A percentile compares a stretch with the other conserved stretches of the same genome.
These are phyloP conservation scores for Zalerion maritima DNA, from an alignment of 495 filamentous ascomycete species.

Conservation along the genomic window DNA sequence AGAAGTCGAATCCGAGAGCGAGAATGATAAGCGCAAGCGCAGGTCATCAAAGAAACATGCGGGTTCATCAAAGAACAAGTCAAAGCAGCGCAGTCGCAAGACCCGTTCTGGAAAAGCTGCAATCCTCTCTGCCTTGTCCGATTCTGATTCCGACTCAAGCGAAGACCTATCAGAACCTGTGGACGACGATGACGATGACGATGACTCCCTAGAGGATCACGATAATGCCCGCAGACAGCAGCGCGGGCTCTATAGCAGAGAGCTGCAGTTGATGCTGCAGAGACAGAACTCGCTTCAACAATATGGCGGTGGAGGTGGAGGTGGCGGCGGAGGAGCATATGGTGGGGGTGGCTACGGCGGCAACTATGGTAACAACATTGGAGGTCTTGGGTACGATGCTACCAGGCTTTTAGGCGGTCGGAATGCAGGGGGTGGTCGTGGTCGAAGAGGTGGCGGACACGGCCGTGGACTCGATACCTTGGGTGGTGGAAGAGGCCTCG, in stretches of 20 bases:
- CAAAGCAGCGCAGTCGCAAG: conserved; percentile 12
- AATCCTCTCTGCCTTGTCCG: conserved; percentile 10
- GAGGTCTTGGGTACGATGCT: conserved; percentile 7
- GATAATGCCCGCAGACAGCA: conserved; percentile 8
- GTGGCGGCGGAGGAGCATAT: conserved; percentile 18
- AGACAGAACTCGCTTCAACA: conserved; percentile 15
- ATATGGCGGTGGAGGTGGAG: too few species aligned
- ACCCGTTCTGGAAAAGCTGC: conserved; percentile 1
- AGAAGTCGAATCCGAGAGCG: conserved; percentile 17
- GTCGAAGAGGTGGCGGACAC: conserved; percentile 4
- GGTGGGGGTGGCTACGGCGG: conserved; percentile 9
- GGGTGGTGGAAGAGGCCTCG: conserved; percentile 4
- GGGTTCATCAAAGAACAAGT: conserved; percentile 16
- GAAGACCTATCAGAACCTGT: conserved; percentile 12
- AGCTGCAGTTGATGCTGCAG: conserved; percentile 14
- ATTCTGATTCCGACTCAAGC: conserved; percentile 23
- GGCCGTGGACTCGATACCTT: conserved; percentile 1
- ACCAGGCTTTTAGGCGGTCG: background rate
- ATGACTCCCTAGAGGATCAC: conserved; percentile 10
- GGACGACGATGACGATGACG: conserved; percentile 10
- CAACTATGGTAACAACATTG: conserved; percentile 15
- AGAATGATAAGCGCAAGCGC: conserved; percentile 23
- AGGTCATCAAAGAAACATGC: conserved; percentile 26
- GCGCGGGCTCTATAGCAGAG: conserved; percentile 9
- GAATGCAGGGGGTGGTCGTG: background rate